Conservation (phyloP, 305 asterid species). For the Rubia tinctorum region DNA sequence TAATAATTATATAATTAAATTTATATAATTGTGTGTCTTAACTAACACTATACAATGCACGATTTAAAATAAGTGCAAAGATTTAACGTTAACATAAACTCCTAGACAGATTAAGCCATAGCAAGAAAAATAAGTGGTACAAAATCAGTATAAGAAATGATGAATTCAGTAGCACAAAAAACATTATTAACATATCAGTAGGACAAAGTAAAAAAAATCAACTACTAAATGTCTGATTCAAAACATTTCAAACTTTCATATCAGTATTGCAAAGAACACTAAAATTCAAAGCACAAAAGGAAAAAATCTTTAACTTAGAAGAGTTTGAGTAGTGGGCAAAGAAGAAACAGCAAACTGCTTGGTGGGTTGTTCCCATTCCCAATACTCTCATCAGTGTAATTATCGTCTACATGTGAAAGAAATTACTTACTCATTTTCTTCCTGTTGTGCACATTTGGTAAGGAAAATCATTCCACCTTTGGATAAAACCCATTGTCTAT, state of each 20-base stretch:
- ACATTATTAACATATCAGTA: too few relatives aligned
- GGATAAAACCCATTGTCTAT: not conserved
- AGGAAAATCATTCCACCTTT: slow-evolving; percentile 17
- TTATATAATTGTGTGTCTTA: too few relatives aligned
- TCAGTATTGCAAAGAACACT: too few relatives aligned
- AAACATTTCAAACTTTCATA: not conserved
- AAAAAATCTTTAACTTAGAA: slow-evolving; percentile 36
- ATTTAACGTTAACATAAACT: too few relatives aligned
- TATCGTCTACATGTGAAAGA: slow-evolving; percentile 12
- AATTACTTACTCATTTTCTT: slow-evolving; percentile 17
- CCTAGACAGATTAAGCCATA: too few relatives aligned
- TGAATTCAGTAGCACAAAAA: too few relatives aligned
- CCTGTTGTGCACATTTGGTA: slow-evolving; percentile 29
- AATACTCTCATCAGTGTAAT: slow-evolving; percentile 4
- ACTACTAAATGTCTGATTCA: not conserved
- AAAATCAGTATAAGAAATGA: too few relatives aligned
- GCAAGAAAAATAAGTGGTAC: too few relatives aligned
- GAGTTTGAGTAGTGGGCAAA: slow-evolving; percentile 82
- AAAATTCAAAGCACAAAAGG: not conserved
- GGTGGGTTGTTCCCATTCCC: slow-evolving; percentile 34
- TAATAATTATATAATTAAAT: too few relatives aligned
- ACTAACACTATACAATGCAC: too few relatives aligned
- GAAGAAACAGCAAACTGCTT: slow-evolving; percentile 57
- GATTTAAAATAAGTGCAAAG: too few relatives aligned
- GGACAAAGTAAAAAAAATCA: too few relatives aligned